Evolutionary conservation across 1,139 yeast genomes (phyloP).

Genomic region (Magnusiomyces ingens): DNA sequence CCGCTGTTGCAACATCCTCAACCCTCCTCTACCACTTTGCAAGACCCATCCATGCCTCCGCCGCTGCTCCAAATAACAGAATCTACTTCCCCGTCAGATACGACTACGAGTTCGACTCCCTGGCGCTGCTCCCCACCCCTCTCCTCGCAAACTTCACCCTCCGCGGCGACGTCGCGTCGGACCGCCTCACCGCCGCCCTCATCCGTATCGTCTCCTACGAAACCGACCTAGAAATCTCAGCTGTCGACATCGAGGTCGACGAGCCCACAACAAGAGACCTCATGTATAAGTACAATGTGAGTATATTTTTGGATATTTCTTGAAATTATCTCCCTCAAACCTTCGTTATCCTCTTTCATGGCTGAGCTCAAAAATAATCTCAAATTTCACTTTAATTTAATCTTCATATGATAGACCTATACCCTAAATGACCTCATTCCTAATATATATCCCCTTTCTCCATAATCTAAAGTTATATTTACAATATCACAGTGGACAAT

Average conservation of each 20-base stretch:
- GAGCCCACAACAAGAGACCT: conserved; percentile 56
- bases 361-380: not conserved
- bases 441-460: no score
- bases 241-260: conserved; percentile 68
- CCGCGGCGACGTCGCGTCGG: conserved; percentile 57
- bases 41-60: no score
- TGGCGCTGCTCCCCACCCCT: conserved; percentile 49
- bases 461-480: no score
- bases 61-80: conserved; percentile 5
- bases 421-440: no score
- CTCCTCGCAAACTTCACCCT: conserved; percentile 65
- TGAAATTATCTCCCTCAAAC: no score
- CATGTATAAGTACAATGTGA: conserved; percentile 45
- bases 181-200: conserved; percentile 56
- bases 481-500: no score
- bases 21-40: no score
- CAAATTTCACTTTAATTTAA: not conserved
- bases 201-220: conserved; percentile 50
- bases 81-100: conserved; percentile 34
- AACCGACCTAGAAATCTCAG: conserved; percentile 46
- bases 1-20: no score
- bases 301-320: conserved; percentile 16
- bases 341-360: no score
- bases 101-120: conserved; percentile 49
- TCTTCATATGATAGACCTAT: not conserved